Evolutionary conservation across 73 alveolate species (phyloP).

Genomic region (Stentor roeselii): DNA sequence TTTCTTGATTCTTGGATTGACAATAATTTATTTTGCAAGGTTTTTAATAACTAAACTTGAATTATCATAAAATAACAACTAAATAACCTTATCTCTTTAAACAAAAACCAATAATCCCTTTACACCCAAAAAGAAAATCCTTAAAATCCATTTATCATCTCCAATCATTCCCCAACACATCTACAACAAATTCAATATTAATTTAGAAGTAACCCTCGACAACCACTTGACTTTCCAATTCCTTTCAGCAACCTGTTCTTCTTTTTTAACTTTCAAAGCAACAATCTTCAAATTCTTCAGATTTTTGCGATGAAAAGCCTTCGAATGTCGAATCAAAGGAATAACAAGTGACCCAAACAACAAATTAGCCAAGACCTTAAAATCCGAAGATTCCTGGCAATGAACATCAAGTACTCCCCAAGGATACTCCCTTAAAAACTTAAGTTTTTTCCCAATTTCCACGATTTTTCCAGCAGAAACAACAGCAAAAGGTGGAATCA

Average conservation of each 20-base stretch:
- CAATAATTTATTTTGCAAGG: background rate
- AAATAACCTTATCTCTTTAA: no score
- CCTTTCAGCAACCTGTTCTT: background rate
- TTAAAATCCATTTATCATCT: no score
- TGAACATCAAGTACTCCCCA: slow-evolving; percentile 6
- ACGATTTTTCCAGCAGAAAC: background rate
- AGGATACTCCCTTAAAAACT: background rate
- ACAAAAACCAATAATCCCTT: background rate
- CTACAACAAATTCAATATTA: background rate
- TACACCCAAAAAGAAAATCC: background rate
- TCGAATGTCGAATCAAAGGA: background rate
- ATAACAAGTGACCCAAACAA: background rate
- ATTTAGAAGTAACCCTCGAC: background rate
- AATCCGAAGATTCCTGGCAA: background rate
- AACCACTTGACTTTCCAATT: background rate
- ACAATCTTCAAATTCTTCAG: background rate
- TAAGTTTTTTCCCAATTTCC: background rate
- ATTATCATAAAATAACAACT: background rate
- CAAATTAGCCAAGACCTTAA: background rate
- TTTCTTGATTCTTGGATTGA: no score
- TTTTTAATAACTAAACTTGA: background rate
- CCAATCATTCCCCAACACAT: background rate
- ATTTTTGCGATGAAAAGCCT: background rate
- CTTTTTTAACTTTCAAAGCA: background rate
- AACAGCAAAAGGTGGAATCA: slow-evolving; percentile 17